phyloP scores from a whole-genome alignment of 2,329 filamentous ascomycete species.

The Aspergillus versicolor region DNA sequence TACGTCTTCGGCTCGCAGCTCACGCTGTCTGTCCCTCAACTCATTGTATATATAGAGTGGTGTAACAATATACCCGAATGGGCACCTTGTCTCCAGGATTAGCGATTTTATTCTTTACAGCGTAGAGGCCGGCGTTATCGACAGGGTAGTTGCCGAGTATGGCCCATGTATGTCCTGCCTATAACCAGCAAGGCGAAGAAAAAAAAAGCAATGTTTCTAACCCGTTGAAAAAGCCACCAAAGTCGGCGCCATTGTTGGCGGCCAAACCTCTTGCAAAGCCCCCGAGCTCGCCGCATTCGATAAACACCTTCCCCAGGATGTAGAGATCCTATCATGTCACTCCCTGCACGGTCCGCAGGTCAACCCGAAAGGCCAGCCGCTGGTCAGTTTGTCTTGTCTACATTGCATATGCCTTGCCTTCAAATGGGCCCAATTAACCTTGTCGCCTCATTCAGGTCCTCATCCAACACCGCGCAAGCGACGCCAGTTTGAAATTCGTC shows the following conservation, averaged over 20 bases:
- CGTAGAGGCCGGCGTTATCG: constrained; percentile 90
- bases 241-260: constrained; percentile 89
- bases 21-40: constrained; percentile 32
- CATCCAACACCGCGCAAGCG: constrained; percentile 86
- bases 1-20: constrained; percentile 57
- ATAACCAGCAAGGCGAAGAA: constrained; percentile 7
- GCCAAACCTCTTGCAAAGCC: constrained; percentile 97
- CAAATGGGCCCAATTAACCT: neutral
- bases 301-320: constrained; percentile 78
- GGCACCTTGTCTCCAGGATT: constrained; percentile 89
- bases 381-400: constrained; percentile 55
- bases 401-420: neutral
- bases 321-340: constrained; percentile 93
- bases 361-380: constrained; percentile 81
- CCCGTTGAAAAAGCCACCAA: constrained; percentile 70
- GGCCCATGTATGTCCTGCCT: constrained; percentile 74
- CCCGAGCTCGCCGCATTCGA: constrained; percentile 95
- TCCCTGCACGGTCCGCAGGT: constrained; percentile 92
- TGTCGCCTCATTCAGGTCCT: constrained; percentile 55
- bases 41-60: constrained; percentile 64
- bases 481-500: constrained; percentile 73
- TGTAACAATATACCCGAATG: constrained; percentile 88
- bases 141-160: constrained; percentile 80
- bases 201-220: constrained; percentile 21
- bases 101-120: constrained; percentile 99